Conservation (phyloP, 129 eudicot species). For the Artemisia annua region DNA sequence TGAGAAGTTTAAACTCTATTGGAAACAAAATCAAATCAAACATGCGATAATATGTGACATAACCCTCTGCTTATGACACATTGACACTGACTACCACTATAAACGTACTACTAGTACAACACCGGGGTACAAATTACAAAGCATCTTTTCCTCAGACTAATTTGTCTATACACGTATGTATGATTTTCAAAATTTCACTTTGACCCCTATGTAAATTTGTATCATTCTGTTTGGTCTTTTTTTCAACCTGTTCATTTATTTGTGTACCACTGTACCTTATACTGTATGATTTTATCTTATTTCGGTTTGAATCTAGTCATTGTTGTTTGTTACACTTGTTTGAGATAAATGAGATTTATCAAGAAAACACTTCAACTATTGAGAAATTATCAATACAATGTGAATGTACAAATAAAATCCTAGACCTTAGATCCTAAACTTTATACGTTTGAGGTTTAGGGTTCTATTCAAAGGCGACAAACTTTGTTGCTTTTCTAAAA, state of each 20-base stretch:
- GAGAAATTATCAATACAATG: no score
- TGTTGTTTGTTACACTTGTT: no score
- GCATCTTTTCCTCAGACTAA: conserved; percentile 18
- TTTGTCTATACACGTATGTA: conserved; percentile 13
- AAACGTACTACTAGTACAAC: conserved; percentile 31
- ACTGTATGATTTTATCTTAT: neutral
- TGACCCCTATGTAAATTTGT: conserved; percentile 24
- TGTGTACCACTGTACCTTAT: neutral
- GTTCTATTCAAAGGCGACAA: no score
- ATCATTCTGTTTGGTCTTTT: conserved; percentile 26
- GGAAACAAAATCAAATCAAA: neutral
- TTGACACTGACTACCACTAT: conserved; percentile 27
- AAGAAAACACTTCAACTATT: no score
- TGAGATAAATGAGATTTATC: no score
- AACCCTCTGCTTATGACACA: conserved; percentile 9
- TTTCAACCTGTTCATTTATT: neutral
- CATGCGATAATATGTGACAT: conserved; percentile 9
- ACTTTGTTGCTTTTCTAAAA: no score
- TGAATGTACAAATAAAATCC: no score
- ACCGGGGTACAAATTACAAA: conserved; percentile 21
- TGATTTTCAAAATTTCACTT: conserved; percentile 11
- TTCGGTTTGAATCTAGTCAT: neutral
- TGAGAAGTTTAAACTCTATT: neutral
- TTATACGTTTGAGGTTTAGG: no score
- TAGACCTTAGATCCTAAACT: no score